Base-by-base conservation (phyloP, 1,284 basidiomycete genomes). In the Flammula alnicola region DNA sequence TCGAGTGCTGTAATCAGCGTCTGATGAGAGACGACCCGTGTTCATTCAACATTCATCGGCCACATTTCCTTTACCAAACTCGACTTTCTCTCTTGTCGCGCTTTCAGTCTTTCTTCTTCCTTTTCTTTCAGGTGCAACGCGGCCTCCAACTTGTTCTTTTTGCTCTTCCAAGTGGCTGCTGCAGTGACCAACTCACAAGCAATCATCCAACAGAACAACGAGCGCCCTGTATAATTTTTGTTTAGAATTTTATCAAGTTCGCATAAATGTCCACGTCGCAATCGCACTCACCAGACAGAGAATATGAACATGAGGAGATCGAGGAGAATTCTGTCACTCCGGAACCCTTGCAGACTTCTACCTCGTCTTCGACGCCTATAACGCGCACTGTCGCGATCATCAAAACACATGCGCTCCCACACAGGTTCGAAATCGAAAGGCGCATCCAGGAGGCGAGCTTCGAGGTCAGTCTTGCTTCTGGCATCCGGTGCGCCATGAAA, bases 361-460 rank as follows among this genome's bases (percentile, higher is more conserved):
- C 44, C n/a, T 53, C 53, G 14, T 51, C 44, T 23, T 52, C 54
- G 23, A 48, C 52, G 3, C 51, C 60, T 38, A 58, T 75, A 16
- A 86, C 86, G 32, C 77, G 88, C 49, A 89, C 87, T 0, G 81
- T 90, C 40, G 88, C 86, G 11, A 88, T 91, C 54, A 88, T 91
- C 74, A 91, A 90, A 70, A 75, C 76, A 36, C 84, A 88, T 73
- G 86, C 87, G 1, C 71, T 90, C 45, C 64, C 74, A 9, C 77
- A 86, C 57, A 74, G 88, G 46, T 84, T 91, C 58, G 85, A 88
- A 42, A 89, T 91, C 55, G 88, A 91, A 67, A 78, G 76, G 33
- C 76, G 83, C 33, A 88, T 91, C 53, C 78, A 84, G 51, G 85
- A 86, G 66, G 84, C 87, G 33, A 81, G 81, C 61, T 90, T 91